These are phyloP conservation scores for Quercus lobata DNA, from an alignment of 331 rosid species.

Conservation along the genomic window DNA sequence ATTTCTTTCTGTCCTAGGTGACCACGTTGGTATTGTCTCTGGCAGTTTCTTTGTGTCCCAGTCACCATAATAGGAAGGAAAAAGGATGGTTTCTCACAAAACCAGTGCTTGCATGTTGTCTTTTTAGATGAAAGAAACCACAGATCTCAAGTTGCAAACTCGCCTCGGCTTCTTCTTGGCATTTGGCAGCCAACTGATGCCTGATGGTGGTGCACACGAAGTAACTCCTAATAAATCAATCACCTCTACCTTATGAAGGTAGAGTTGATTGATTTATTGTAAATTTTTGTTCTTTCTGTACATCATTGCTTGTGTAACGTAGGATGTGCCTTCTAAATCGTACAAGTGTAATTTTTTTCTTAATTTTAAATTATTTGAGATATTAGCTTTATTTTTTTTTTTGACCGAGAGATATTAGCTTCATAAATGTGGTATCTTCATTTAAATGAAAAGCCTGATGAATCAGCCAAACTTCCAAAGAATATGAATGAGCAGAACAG, in stretches of 20 bases:
- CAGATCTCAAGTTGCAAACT: neutral
- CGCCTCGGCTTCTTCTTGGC: neutral
- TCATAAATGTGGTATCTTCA: neutral
- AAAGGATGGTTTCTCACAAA: neutral
- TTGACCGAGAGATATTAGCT: neutral
- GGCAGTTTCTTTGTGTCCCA: no score
- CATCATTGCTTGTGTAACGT: neutral
- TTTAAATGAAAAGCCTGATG: neutral
- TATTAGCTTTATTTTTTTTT: no score
- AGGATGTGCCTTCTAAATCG: neutral
- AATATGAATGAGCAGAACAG: no score
- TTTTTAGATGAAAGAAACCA: neutral
- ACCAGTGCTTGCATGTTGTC: neutral
- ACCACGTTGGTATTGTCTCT: neutral
- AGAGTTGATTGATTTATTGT: neutral
- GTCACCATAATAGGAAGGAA: neutral
- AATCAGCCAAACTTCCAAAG: no score
- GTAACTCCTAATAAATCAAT: neutral
- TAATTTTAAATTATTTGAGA: neutral
- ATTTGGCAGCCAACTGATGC: neutral
- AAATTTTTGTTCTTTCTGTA: neutral
- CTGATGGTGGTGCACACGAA: neutral
- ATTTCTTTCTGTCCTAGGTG: constrained; percentile 76
- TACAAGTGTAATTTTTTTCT: neutral
- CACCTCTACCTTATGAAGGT: neutral